Percentiles rank a stretch among this genome's conserved stretches.
Evolutionary conservation across 2,329 filamentous ascomycete species (phyloP).

Genomic region (Xylariales sp.): DNA sequence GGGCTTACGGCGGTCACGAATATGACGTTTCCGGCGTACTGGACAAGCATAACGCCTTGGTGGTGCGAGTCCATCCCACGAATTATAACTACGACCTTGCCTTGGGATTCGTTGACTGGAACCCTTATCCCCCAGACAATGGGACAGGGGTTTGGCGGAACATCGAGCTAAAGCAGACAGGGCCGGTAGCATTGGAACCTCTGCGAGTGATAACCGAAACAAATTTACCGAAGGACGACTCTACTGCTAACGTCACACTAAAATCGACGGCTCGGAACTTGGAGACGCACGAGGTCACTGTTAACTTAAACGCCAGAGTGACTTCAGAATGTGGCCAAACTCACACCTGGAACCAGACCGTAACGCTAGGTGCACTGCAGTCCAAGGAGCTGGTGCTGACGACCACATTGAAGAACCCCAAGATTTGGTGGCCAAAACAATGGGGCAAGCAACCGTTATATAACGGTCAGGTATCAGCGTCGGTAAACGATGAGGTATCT

Average conservation of each 20-base stretch:
- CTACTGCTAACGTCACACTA: constrained; percentile 53
- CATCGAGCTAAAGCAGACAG: constrained; percentile 66
- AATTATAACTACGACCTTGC: constrained; percentile 70
- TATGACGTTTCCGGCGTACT: constrained; percentile 65
- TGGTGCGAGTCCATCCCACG: constrained; percentile 67
- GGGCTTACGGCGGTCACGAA: constrained; percentile 66
- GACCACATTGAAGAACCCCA: constrained; percentile 55
- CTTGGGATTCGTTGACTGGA: constrained; percentile 72
- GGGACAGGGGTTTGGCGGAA: constrained; percentile 73
- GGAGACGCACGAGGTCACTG: constrained; percentile 53
- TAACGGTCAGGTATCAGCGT: constrained; percentile 47
- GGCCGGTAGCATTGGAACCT: constrained; percentile 59
- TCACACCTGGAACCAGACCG: constrained; percentile 46
- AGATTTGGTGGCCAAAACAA: constrained; percentile 70
- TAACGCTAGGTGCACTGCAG: constrained; percentile 54
- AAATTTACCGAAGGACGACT: constrained; percentile 43
- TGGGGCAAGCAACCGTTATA: constrained; percentile 70
- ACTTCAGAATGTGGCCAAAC: constrained; percentile 47
- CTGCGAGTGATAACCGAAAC: constrained; percentile 60
- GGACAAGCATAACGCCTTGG: constrained; percentile 60
- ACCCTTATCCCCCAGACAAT: constrained; percentile 70
- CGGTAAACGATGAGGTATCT: constrained; percentile 44
- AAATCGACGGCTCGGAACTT: constrained; percentile 56
- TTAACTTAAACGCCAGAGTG: constrained; percentile 53
- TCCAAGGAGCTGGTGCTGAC: constrained; percentile 55